Base-by-base conservation (phyloP, 768 basidiomycete species). In the Podaxis sp. region DNA sequence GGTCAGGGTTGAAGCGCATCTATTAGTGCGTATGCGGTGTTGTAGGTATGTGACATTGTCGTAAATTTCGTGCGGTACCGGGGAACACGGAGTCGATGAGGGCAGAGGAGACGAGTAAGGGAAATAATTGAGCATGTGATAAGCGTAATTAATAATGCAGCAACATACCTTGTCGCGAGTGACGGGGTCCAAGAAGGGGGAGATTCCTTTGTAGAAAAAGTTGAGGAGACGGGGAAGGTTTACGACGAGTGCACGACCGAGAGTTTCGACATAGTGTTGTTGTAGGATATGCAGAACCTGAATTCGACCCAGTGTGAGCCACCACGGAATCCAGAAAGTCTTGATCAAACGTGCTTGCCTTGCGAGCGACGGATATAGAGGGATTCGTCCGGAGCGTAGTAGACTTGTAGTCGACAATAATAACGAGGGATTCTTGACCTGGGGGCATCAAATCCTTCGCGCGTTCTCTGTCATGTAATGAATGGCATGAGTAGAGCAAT, bases 1-100 rank as follows among this genome's bases (percentile, higher is more conserved):
- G 77, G 65, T 92, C 81, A 3, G 93, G 92, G 69, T 95, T 95
- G 72, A 95, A 95, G 23, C 88, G 85, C 87, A 95, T 91, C 89
- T 91, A 46, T 9, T 48, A 4, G 47, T 21, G 47, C 7, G 47
- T 27, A 48, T 23, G 25, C 9, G 23, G 47, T 13, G 47, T 25
- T 7, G 7, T 48, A 3, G 7, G 18, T 48, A 21, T 48, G 11
- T 25, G 46, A 23, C 13, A 2, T 10, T n/a, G n/a, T 13, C 11
- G 40, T n/a, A 47, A 47, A 5, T 48, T 23, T 48, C 1, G 21
- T 27, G 25, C 23, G 16, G 9, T 21, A 3, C 18, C 47, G 18
- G 21, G 14, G 47, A 23, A 21, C 13, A 25, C 23, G 25, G 47
- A 48, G 13, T 23, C 47, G 11, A 21, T 14, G 21, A 48, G 47